Percentiles rank a stretch among this genome's conserved stretches.
These are phyloP conservation scores for Hygrocybe punicea DNA, from an alignment of 768 basidiomycete species.

Conservation along the genomic window DNA sequence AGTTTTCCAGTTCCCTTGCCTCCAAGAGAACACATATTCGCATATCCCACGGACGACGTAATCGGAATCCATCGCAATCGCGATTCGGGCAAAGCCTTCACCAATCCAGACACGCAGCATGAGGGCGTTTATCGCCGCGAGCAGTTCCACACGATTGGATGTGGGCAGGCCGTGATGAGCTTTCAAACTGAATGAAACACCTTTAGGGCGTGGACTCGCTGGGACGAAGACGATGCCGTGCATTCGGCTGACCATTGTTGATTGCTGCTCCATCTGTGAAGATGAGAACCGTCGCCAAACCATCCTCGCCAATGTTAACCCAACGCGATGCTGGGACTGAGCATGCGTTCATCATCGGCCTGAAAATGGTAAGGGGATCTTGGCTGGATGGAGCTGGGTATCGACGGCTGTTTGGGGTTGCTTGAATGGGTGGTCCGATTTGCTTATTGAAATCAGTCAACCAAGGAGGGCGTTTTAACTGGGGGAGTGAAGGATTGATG, in stretches of 20 bases:
- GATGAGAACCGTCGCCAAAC: constrained; percentile 4
- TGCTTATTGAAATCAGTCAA: background rate
- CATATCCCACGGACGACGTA: constrained; percentile 30
- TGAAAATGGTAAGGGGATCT: background rate
- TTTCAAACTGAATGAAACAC: constrained; percentile 5
- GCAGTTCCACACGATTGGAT: constrained; percentile 36
- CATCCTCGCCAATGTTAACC: background rate
- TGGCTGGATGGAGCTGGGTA: background rate
- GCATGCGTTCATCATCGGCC: background rate
- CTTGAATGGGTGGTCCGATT: background rate
- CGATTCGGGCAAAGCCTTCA: constrained; percentile 30
- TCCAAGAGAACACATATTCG: constrained; percentile 23
- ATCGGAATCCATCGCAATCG: constrained; percentile 32
- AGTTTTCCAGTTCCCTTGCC: constrained; percentile 20
- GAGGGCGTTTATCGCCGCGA: constrained; percentile 28
- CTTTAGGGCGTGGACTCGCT: background rate
- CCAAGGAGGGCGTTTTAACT: background rate
- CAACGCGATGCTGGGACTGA: background rate
- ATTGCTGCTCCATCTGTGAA: constrained; percentile 10
- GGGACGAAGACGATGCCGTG: constrained; percentile 2
- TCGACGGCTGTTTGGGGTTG: background rate
- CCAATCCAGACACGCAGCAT: constrained; percentile 22
- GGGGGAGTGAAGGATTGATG: background rate
- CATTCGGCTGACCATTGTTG: constrained; percentile 4
- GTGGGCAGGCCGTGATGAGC: constrained; percentile 13